Conservation (phyloP, 257 asterid genomes). For the Solanum virginianum region DNA sequence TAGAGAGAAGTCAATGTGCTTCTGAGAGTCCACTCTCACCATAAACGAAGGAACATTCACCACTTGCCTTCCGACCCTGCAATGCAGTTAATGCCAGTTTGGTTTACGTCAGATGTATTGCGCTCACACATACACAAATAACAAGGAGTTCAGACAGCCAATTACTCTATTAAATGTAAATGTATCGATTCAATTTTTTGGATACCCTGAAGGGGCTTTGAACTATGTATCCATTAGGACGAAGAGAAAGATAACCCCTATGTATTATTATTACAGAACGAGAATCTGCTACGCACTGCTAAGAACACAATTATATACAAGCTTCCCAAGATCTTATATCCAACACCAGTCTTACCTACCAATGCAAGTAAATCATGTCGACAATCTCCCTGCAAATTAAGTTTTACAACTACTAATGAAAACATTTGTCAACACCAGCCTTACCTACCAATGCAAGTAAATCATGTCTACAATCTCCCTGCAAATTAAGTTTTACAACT, state of each 20-base stretch:
- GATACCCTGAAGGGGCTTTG: background rate
- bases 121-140: background rate
- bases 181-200: background rate
- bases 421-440: too few species aligned
- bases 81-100: background rate
- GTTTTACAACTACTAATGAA: background rate
- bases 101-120: background rate
- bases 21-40: constrained; percentile 60
- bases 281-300: background rate
- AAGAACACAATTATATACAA: background rate
- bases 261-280: background rate
- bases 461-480: too few species aligned
- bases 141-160: background rate
- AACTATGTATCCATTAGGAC: background rate
- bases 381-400: background rate
- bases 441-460: too few species aligned
- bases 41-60: constrained; percentile 56
- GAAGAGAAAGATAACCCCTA: background rate
- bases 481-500: too few species aligned
- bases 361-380: background rate
- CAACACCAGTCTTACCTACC: background rate
- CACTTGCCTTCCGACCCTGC: constrained; percentile 65
- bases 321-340: background rate
- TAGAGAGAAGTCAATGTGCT: constrained; percentile 61
- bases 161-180: background rate